A percentile compares a stretch with the other conserved stretches of the same genome.
Conservation (phyloP, 306 rosid genomes). For the Cicer cuneatum region DNA sequence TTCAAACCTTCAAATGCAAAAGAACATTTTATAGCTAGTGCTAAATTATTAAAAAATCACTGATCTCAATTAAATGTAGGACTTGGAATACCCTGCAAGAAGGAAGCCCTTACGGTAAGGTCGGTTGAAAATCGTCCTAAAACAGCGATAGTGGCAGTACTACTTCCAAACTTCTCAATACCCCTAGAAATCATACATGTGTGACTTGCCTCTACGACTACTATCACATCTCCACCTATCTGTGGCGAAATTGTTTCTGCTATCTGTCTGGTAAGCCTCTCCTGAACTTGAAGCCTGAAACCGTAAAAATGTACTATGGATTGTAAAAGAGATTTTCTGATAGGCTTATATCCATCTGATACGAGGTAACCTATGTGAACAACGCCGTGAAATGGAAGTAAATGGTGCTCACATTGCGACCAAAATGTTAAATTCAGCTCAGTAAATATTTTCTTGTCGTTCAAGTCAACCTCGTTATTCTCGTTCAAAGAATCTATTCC, state of each 20-base stretch:
- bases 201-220: slow-evolving; percentile 93
- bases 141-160: slow-evolving; percentile 84
- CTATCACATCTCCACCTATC: slow-evolving; percentile 80
- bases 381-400: slow-evolving; percentile 94
- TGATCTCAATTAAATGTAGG: slow-evolving; percentile 45
- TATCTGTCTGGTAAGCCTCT: slow-evolving; percentile 92
- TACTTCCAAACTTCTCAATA: slow-evolving; percentile 90
- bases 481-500: slow-evolving; percentile 46
- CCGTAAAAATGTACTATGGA: slow-evolving; percentile 87
- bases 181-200: slow-evolving; percentile 97
- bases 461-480: slow-evolving; percentile 43
- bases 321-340: slow-evolving; percentile 70
- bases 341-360: slow-evolving; percentile 54
- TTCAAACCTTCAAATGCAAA: slow-evolving; percentile 22
- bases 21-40: slow-evolving; percentile 12
- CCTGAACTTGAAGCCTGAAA: slow-evolving; percentile 97
- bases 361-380: slow-evolving; percentile 80
- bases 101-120: slow-evolving; percentile 58
- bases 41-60: slow-evolving; percentile 44
- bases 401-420: slow-evolving; percentile 97
- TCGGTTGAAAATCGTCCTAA: slow-evolving; percentile 77
- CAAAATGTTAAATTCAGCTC: slow-evolving; percentile 75
- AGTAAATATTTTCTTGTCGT: slow-evolving; percentile 51
- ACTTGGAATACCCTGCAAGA: slow-evolving; percentile 80
- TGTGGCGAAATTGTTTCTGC: slow-evolving; percentile 82